These are phyloP conservation scores for Tulasnella sp. DNA, from an alignment of 768 basidiomycete genomes.

Conservation along the genomic window DNA sequence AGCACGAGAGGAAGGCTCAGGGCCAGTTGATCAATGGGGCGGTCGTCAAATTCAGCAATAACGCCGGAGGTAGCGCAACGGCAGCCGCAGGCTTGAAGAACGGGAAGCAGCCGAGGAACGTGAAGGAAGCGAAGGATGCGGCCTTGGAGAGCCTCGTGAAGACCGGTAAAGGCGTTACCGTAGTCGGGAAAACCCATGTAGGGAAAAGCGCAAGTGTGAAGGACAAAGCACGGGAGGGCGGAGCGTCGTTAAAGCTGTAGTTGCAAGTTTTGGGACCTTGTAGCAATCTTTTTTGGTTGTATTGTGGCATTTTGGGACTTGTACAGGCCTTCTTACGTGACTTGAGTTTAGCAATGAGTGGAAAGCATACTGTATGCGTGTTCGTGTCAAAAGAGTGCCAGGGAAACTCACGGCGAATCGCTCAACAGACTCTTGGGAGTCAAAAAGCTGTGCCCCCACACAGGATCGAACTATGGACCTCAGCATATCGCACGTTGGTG, in stretches of 20 bases:
- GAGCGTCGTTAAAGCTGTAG: not conserved
- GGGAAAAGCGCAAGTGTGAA: conserved; percentile 11
- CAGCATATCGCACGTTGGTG: conserved; percentile 15
- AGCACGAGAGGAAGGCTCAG: conserved; percentile 53
- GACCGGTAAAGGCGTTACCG: conserved; percentile 78
- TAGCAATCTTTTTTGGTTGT: not conserved
- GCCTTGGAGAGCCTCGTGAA: conserved; percentile 81
- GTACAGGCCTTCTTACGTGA: not conserved
- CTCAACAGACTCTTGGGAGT: not conserved
- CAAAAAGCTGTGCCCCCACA: conserved; percentile 19
- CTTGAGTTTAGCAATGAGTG: not conserved
- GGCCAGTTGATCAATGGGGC: conserved; percentile 68
- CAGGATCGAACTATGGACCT: conserved; percentile 24
- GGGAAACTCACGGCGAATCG: not conserved
- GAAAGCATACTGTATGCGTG: not conserved
- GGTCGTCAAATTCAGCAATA: conserved; percentile 58
- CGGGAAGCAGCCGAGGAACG: conserved; percentile 47
- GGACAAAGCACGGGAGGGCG: not conserved
- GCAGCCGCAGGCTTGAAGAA: conserved; percentile 30
- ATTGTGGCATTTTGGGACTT: not conserved
- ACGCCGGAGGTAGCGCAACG: conserved; percentile 54
- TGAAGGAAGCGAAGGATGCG: conserved; percentile 79
- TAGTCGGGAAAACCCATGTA: conserved; percentile 63
- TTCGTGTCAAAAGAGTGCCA: not conserved
- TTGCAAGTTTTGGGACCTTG: not conserved